These are phyloP conservation scores for Leccinum proliferum DNA, from an alignment of 1,284 basidiomycete genomes.

Conservation along the genomic window DNA sequence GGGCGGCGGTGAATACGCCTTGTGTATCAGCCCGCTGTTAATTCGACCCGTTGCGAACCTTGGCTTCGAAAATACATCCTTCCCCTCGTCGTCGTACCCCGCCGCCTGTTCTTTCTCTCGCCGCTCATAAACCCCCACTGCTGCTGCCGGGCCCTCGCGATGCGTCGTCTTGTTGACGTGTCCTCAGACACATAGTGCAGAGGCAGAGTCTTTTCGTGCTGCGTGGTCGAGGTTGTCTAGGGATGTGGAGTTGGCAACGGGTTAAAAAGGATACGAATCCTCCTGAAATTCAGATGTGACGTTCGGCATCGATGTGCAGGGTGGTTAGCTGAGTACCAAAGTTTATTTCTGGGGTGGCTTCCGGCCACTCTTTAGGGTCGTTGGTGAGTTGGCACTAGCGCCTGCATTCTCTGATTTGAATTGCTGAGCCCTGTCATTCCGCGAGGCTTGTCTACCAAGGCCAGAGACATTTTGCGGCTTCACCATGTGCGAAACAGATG, in stretches of 20 bases:
- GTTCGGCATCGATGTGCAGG: conserved; percentile 34
- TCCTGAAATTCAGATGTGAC: conserved; percentile 67
- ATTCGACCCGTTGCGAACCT: conserved; percentile 42
- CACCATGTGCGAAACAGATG: too few species aligned
- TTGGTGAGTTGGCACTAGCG: too few species aligned
- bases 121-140: conserved; percentile 29
- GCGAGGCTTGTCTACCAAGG: too few species aligned
- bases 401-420: too few species aligned
- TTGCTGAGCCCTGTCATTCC: too few species aligned
- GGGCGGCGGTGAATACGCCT: conserved; percentile 59
- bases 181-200: conserved; percentile 71
- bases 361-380: too few species aligned
- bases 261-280: conserved; percentile 49
- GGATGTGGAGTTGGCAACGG: conserved; percentile 24
- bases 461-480: too few species aligned
- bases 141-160: conserved; percentile 38
- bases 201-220: conserved; percentile 53
- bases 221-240: conserved; percentile 28
- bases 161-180: conserved; percentile 53
- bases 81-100: conserved; percentile 60
- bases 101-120: conserved; percentile 34
- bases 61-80: conserved; percentile 69
- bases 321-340: conserved; percentile 46
- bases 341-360: conserved; percentile 59
- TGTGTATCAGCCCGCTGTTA: conserved; percentile 56